These are phyloP conservation scores for Axilococcus clingmanii DNA, from an alignment of 139 green algal species.

Conservation along the genomic window DNA sequence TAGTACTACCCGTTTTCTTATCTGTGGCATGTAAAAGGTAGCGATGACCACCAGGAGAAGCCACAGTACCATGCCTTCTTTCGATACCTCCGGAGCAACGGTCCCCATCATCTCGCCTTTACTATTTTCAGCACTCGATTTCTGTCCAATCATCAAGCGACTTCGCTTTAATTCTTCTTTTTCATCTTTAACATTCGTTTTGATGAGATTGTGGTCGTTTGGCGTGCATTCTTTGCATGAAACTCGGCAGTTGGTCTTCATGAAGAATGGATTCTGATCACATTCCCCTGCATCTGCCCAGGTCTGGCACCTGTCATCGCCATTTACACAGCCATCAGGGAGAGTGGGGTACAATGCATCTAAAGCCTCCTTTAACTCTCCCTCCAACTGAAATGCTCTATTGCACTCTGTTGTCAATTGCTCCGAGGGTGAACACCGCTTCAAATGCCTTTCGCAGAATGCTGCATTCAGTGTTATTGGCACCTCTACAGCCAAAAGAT, in stretches of 20 bases:
- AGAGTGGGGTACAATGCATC: constrained; percentile 1
- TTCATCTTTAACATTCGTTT: too few relatives aligned
- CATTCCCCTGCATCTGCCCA: constrained; percentile 16
- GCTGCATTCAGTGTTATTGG: constrained; percentile 62
- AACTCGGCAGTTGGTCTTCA: constrained; percentile 16
- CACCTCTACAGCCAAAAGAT: constrained; percentile 64
- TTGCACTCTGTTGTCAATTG: constrained; percentile 52
- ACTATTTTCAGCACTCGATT: too few relatives aligned
- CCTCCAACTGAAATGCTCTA: constrained; percentile 19
- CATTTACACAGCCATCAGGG: constrained; percentile 18
- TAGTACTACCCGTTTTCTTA: too few relatives aligned
- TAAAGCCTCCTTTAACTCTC: constrained; percentile 8
- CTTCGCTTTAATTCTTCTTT: too few relatives aligned
- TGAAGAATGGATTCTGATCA: constrained; percentile 10
- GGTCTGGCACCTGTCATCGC: background rate
- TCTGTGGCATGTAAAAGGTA: too few relatives aligned
- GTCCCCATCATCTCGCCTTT: too few relatives aligned
- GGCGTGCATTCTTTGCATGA: constrained; percentile 18
- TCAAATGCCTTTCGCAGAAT: constrained; percentile 64
- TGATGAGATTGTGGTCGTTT: too few relatives aligned
- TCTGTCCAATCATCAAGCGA: too few relatives aligned
- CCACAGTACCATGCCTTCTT: too few relatives aligned
- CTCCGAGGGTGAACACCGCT: constrained; percentile 44
- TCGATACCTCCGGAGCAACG: too few relatives aligned
- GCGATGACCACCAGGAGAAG: too few relatives aligned